phyloP scores from a whole-genome alignment of 108 stramenopile genomes.

The Aureococcus anophagefferens region DNA sequence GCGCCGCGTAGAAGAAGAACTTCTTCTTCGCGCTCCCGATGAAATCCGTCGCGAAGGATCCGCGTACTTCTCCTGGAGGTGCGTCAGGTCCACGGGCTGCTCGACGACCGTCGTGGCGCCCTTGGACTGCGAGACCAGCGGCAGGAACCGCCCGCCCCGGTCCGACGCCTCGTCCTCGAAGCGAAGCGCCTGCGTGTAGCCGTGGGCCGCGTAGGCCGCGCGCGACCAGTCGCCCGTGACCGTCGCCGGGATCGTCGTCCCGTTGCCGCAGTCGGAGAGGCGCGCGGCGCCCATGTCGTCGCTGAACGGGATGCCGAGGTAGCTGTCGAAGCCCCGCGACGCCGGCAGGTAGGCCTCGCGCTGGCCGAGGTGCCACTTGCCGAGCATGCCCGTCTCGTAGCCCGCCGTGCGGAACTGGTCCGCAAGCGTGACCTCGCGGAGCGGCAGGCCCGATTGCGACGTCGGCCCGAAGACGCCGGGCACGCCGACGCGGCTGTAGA shows the following conservation, averaged over 20 bases:
- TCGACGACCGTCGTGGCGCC: conserved; percentile 28
- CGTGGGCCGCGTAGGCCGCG: too few species aligned
- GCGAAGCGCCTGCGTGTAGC: too few species aligned
- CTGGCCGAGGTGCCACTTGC: too few species aligned
- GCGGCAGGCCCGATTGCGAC: conserved; percentile 44
- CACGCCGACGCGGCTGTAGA: conserved; percentile 48
- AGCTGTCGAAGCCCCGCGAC: conserved; percentile 70
- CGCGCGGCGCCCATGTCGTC: not conserved
- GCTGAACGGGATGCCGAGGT: conserved; percentile 57
- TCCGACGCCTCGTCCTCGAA: too few species aligned
- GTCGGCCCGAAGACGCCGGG: conserved; percentile 54
- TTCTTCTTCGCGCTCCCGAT: too few species aligned
- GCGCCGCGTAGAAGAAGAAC: conserved; percentile 56
- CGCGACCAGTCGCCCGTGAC: too few species aligned
- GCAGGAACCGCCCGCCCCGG: too few species aligned
- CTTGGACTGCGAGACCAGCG: too few species aligned
- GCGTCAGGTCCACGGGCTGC: conserved; percentile 46
- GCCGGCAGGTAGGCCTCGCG: too few species aligned
- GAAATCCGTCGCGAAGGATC: too few species aligned
- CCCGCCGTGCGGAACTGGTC: conserved; percentile 42
- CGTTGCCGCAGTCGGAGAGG: too few species aligned
- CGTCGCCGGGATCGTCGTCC: too few species aligned
- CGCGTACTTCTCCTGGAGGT: conserved; percentile 40
- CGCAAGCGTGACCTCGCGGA: conserved; percentile 51
- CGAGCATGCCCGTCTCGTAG: conserved; percentile 58